These are phyloP conservation scores for Przewalskia tangutica DNA, from an alignment of 257 asterid species.

Conservation along the genomic window DNA sequence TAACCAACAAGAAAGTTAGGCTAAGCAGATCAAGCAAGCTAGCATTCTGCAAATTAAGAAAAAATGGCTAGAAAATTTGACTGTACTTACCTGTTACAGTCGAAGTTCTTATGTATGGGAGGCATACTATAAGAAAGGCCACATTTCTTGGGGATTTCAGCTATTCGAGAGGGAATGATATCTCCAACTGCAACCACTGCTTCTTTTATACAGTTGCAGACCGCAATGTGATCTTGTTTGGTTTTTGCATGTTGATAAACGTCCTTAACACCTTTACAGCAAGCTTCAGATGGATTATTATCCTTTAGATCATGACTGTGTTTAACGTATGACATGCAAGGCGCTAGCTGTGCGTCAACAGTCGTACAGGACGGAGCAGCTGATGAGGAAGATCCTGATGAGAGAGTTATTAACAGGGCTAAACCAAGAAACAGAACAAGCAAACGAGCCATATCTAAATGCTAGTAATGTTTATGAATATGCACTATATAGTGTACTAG, in stretches of 20 bases:
- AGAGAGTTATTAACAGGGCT: not conserved
- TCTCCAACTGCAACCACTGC: not conserved
- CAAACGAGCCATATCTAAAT: not conserved
- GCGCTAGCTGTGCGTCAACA: not conserved
- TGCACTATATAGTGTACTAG: not conserved
- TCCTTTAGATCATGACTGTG: not conserved
- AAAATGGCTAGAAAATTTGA: not conserved
- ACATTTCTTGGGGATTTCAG: not conserved
- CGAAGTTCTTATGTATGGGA: not conserved
- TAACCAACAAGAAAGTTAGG: not conserved
- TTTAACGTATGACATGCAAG: not conserved
- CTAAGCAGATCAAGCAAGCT: not conserved
- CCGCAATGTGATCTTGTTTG: not conserved
- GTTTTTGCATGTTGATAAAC: not conserved
- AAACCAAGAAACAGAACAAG: not conserved
- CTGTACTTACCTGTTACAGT: not conserved
- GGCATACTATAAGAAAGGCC: not conserved
- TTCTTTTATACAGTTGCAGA: not conserved
- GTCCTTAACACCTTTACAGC: not conserved
- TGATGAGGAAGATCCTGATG: not conserved
- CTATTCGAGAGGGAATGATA: not conserved
- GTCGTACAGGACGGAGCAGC: not conserved
- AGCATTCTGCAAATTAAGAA: not conserved
- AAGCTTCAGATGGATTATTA: not conserved
- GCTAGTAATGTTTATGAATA: not conserved